Base-by-base conservation (phyloP, 768 basidiomycete species). In the Leccinum subgranulosum region DNA sequence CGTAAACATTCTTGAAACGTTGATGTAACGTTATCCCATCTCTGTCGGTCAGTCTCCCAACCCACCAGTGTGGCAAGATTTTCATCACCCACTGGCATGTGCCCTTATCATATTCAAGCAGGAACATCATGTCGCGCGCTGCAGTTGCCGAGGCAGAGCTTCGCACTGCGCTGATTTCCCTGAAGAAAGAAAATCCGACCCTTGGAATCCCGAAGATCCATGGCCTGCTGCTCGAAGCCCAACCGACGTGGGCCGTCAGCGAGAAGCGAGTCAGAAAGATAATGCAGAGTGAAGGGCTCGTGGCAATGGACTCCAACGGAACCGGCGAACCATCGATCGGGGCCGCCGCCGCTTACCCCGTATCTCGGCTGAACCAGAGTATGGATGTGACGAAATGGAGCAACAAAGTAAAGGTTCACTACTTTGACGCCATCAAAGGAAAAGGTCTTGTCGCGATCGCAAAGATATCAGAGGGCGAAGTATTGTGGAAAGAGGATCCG, bases 401-500 rank as follows among this genome's bases (percentile, higher is more conserved):
- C 23, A 68, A 70, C 12, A 88, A 86, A 64, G 79, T 90, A 10
- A 76, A 81, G 46, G 88, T 91, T 6, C 81, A 77, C 66, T 80
- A 84, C 71, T 92, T 92, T 65, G 78, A 83, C 49, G 77, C 79
- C 59, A 75, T 76, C 56, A 93, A 87, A 65, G 93, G 94, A 3
- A 94, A 94, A 65, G 94, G 93, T 0, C 75, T 96, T 34, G 82
- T 94, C 0, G 90, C 91, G 1, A 81, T 73, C 33, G 81, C 84
- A 51, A 76, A 79, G 29, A 87, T 95, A 53, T 73, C 74, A 25
- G 81, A 84, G 64, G 90, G 88, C 0, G 90, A 94, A 60, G 74
- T 84, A 4, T 69, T 96, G 17, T 94, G 93, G 91, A 87, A 84
- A 57, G 92, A 95, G 66, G 88, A 92, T 65, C 90, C 90, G 1